Evolutionary conservation across 2,329 filamentous ascomycete genomes (phyloP).

Genomic region (Penicillium olsonii): DNA sequence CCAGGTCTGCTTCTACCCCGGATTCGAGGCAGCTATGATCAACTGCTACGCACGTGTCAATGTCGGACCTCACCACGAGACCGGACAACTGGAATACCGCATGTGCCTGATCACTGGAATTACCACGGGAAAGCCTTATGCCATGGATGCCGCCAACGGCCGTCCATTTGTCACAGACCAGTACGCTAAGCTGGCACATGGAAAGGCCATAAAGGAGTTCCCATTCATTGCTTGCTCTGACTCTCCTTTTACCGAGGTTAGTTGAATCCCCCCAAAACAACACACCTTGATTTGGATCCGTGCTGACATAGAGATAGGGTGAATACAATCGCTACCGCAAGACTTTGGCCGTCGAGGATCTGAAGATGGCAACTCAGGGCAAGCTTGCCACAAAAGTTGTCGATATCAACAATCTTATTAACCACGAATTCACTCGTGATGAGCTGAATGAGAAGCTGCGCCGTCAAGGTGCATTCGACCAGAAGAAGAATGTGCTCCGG

Average conservation of each 20-base stretch:
- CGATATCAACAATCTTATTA: conserved; percentile 77
- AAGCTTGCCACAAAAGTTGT: conserved; percentile 70
- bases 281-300: neutral
- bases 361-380: conserved; percentile 72
- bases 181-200: conserved; percentile 79
- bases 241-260: conserved; percentile 76
- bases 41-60: conserved; percentile 86
- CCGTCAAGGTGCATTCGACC: conserved; percentile 67
- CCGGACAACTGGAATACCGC: conserved; percentile 76
- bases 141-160: conserved; percentile 72
- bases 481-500: conserved; percentile 66
- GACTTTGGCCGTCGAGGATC: conserved; percentile 69
- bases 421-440: conserved; percentile 77
- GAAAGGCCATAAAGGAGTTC: conserved; percentile 79
- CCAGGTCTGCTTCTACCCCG: conserved; percentile 89
- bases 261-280: conserved; percentile 21
- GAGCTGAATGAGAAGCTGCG: conserved; percentile 80
- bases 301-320: conserved; percentile 49
- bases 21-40: conserved; percentile 77
- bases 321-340: conserved; percentile 83
- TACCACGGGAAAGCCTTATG: conserved; percentile 76
- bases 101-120: conserved; percentile 92
- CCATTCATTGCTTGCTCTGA: conserved; percentile 92
- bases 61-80: conserved; percentile 74
- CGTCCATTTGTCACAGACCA: conserved; percentile 80